Conservation (phyloP, 352 stramenopile species). For the Blastocystis sp. region DNA sequence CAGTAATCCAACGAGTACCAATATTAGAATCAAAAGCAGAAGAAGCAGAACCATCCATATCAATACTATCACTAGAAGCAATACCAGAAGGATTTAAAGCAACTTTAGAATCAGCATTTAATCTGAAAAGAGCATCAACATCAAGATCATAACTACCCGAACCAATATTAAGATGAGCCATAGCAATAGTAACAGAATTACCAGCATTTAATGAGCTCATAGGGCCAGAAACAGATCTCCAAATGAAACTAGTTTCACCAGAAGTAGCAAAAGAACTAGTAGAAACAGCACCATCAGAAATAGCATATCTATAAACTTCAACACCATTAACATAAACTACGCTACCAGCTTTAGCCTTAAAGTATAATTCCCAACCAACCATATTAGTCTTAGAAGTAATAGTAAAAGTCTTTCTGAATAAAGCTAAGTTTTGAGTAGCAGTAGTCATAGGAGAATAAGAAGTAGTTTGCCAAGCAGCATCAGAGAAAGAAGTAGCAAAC, state of each 20-base stretch:
- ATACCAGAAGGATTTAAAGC: too few species aligned
- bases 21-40: neutral
- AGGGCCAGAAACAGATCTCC: too few species aligned
- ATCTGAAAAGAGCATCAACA: too few species aligned
- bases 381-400: neutral
- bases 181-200: too few species aligned
- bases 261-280: neutral
- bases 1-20: neutral
- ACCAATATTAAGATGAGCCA: too few species aligned
- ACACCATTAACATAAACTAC: slow-evolving; percentile 8
- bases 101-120: too few species aligned
- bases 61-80: neutral
- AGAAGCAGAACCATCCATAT: neutral
- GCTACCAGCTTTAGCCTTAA: neutral
- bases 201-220: too few species aligned
- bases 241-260: too few species aligned
- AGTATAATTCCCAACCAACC: neutral
- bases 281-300: neutral
- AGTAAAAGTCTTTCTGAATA: neutral
- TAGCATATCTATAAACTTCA: neutral
- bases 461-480: neutral
- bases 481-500: neutral
- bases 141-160: too few species aligned
- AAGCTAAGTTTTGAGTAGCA: neutral
- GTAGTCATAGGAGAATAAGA: neutral